Conservation (phyloP, 306 rosid species). For the Inga leiocalycina region DNA sequence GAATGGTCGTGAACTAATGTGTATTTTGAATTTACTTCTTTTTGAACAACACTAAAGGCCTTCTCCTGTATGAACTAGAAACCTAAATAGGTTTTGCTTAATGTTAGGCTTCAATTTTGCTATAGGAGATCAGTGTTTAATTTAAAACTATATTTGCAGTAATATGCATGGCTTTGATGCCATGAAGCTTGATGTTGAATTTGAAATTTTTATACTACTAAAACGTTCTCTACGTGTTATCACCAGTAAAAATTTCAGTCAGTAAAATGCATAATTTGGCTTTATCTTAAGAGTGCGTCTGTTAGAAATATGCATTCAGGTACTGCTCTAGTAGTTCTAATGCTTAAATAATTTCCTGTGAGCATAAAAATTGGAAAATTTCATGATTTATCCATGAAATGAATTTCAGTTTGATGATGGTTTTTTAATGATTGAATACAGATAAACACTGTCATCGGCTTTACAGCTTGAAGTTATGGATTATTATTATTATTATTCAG, state of each 20-base stretch:
- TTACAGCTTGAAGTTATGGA: not conserved
- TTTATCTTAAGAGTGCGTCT: not conserved
- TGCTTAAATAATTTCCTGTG: not conserved
- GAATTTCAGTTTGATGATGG: not conserved
- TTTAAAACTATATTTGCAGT: not conserved
- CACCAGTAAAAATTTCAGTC: not conserved
- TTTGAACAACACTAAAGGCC: not conserved
- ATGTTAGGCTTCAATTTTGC: not conserved
- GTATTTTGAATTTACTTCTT: constrained; percentile 11
- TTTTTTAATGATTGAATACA: not conserved
- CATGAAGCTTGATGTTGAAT: not conserved
- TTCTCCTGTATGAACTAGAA: not conserved
- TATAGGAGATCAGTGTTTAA: not conserved
- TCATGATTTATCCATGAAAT: not conserved
- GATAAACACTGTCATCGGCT: constrained; percentile 3
- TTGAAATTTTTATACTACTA: not conserved
- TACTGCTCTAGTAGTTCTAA: not conserved
- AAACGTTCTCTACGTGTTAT: not conserved
- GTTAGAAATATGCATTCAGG: constrained; percentile 14
- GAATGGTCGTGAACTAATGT: constrained; percentile 13
- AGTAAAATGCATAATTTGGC: constrained; percentile 1
- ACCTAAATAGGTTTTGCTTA: not conserved
- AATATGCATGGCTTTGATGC: not conserved
- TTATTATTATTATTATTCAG: not conserved
- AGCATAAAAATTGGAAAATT: not conserved